Evolutionary conservation across 2,329 filamentous ascomycete genomes (phyloP).

Genomic region (Colletotrichum simmondsii): DNA sequence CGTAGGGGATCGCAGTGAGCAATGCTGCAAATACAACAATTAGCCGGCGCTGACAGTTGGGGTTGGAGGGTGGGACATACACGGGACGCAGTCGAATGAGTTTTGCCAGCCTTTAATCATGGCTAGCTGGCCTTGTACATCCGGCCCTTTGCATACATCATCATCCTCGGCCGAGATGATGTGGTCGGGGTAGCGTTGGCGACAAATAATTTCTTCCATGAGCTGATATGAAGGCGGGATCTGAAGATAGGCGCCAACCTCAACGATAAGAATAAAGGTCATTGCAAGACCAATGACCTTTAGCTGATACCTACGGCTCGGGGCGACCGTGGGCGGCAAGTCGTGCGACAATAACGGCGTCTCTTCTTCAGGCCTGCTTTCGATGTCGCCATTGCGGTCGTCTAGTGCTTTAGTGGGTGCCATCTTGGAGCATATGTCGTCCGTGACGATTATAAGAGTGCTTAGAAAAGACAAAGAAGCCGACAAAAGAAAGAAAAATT

Average conservation of each 20-base stretch:
- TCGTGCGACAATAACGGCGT: constrained; percentile 35
- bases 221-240: constrained; percentile 59
- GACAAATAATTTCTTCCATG: constrained; percentile 65
- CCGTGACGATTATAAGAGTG: neutral
- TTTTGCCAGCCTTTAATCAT: constrained; percentile 59
- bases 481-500: neutral
- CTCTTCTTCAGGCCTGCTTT: constrained; percentile 21
- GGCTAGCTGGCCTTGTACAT: constrained; percentile 63
- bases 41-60: neutral
- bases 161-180: constrained; percentile 50
- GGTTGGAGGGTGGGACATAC: constrained; percentile 41
- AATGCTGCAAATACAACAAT: constrained; percentile 43
- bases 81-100: constrained; percentile 58
- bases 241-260: constrained; percentile 51
- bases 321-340: constrained; percentile 33
- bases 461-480: neutral
- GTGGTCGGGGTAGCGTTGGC: constrained; percentile 55
- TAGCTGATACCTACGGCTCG: constrained; percentile 41
- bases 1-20: constrained; percentile 56
- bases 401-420: neutral
- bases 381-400: constrained; percentile 8
- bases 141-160: constrained; percentile 58
- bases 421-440: constrained; percentile 1
- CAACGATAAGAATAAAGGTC: constrained; percentile 54
- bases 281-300: constrained; percentile 47